Base-by-base conservation (phyloP, 805 yeast genomes). In the Zygotorulaspora florentina region DNA sequence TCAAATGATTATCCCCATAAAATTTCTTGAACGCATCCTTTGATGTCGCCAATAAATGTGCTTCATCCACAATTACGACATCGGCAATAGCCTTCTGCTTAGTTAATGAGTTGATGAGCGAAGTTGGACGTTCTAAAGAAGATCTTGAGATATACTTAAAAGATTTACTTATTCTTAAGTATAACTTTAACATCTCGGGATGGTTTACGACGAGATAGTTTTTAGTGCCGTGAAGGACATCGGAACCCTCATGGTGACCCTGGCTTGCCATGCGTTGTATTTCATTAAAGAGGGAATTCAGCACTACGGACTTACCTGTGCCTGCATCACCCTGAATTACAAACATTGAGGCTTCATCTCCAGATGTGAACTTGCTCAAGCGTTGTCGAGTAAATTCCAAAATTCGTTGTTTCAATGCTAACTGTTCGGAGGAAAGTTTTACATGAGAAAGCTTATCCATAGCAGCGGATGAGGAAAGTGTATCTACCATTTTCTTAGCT, bases 271-370 rank as follows among this genome's bases (percentile, higher is more conserved):
- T 28, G 33, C 52, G 61, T 48, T 73, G 77, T 12, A 72, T 60
- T 12, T 71, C 73, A 45, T 73, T 71, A 53, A 73, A 72, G 20
- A 73, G 39, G 6, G 74, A 55, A 43, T 73, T 73, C 44, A 73
- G 53, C 8, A 73, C 63, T 2, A 70, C 76, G 12, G 73, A 67
- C 50, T 73, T 73, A 10, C 77, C 77, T 0, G 77, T 73, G 18
- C 77, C 77, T 5, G 77, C 76, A 57, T 71, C 75, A 40, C 77
- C 77, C 48, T 71, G 67, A 40, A 73, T 70, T 1, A 72, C 70
- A 53, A 66, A 72, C 51, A 70, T 62, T 0, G 73, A 59, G 1
- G 72, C 58, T 31, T 35, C 27, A 15, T 37, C 38, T 43, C 51
- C 25, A 11, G 46, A 50, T 2, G 53, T 46, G 40, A 46, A 47